Evolutionary conservation across 1,284 basidiomycete genomes (phyloP), one percentile per base, ranked within the genome.

Genomic region (Afroboletus lepidellus): DNA sequence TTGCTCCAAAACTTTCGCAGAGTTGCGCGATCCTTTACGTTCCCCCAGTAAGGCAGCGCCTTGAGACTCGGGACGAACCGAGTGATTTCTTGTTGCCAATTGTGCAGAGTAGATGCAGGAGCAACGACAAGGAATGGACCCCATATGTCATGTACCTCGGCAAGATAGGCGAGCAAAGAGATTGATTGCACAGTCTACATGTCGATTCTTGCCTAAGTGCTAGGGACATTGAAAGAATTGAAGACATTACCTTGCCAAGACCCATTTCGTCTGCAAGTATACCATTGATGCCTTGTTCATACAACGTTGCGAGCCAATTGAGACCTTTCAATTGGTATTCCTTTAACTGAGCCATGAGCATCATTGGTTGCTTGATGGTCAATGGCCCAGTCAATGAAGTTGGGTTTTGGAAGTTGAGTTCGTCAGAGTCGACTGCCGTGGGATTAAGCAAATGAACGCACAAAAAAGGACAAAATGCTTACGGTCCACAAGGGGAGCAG

Each of bases 191-290:
- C 94, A 24, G 97, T 99, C 92, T 98, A 58, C 3, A 46, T 25
- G 54, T 49, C 21, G 46, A 34, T 37, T 57, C 24, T 3, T 21
- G 38, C 23, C 21, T 53, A 21, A 51, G 46, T 20, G 5, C 24
- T 15, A 37, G 37, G 24, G 5, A 45, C 21, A 42, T 27, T 50
- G 30, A 33, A 34, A 16, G 27, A 25, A 37, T 46, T 25, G 13
- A 21, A 38, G 29, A 37, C 66, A 70, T 41, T 55, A 86, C 92
- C 81, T 95, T 95, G 61, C 94, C 93, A 24, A 95, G 81, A 76
- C 94, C 94, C 97, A 99, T 99, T 75, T 99, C 97, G 69, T 99
- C 97, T 4, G 94, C 94, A 15, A 98, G 80, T 62, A 98, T 98
- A 56, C 94, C 94, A 66, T 98, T 98, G 78, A 99, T 99, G 48